These are phyloP conservation scores for Camptophora hylomeconis DNA, from an alignment of 2,329 filamentous ascomycete species.

Conservation along the genomic window DNA sequence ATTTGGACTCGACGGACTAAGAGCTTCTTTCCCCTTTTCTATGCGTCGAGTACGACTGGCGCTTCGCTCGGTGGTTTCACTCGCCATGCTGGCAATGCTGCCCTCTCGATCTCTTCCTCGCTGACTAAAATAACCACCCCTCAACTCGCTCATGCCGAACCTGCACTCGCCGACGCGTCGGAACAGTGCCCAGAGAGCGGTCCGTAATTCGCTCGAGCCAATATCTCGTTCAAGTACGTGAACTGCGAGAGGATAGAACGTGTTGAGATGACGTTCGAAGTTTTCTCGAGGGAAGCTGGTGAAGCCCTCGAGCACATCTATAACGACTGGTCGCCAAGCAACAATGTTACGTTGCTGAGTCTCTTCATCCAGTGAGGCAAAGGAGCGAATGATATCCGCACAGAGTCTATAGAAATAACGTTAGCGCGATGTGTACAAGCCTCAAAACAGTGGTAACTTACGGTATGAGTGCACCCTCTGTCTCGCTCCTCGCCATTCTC, in stretches of 20 bases:
- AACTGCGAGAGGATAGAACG: slow-evolving; percentile 77
- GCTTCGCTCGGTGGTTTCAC: too few relatives aligned
- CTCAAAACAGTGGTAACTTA: slow-evolving; percentile 24
- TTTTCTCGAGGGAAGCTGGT: slow-evolving; percentile 66
- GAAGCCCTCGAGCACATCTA: slow-evolving; percentile 91
- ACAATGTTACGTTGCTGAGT: slow-evolving; percentile 94
- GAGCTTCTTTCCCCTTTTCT: too few relatives aligned
- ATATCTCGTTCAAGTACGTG: slow-evolving; percentile 75
- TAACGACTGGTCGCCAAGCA: slow-evolving; percentile 92
- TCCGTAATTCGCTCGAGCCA: slow-evolving; percentile 56
- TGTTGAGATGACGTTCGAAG: slow-evolving; percentile 65
- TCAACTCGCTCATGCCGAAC: slow-evolving; percentile 32
- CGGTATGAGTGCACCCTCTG: slow-evolving; percentile 83
- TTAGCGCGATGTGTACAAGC: slow-evolving; percentile 14
- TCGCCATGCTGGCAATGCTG: slow-evolving; percentile 10
- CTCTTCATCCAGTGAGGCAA: slow-evolving; percentile 80
- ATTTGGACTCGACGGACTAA: too few relatives aligned
- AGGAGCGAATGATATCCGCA: slow-evolving; percentile 81
- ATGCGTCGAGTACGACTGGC: too few relatives aligned
- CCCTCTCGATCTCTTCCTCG: slow-evolving; percentile 10
- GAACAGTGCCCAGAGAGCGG: slow-evolving; percentile 64
- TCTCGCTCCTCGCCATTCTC: slow-evolving; percentile 63
- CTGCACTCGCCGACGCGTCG: slow-evolving; percentile 69
- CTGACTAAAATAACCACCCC: too few relatives aligned
- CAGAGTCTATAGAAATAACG: slow-evolving; percentile 49